Conservation (phyloP, 106 monocot species). For the Acorus calamus region DNA sequence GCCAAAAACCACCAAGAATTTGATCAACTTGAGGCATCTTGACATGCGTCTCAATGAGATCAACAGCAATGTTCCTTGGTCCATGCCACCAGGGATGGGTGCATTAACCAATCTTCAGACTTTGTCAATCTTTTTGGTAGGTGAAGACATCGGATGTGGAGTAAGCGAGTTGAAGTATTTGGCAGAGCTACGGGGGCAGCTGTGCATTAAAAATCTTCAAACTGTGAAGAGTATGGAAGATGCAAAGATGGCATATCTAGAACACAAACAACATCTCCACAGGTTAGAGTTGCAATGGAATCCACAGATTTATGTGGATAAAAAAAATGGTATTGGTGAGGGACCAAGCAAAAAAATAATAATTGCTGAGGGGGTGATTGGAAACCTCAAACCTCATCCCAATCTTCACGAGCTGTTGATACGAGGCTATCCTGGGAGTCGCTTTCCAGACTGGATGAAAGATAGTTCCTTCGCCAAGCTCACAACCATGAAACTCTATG, state of each 20-base stretch:
- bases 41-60: neutral
- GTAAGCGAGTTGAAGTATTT: conserved; percentile 13
- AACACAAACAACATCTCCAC: conserved; percentile 3
- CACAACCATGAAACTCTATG: conserved; percentile 7
- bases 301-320: neutral
- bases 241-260: conserved; percentile 5
- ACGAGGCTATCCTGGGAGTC: conserved; percentile 13
- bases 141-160: conserved; percentile 1
- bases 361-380: conserved; percentile 1
- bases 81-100: conserved; percentile 8
- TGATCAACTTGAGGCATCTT: conserved; percentile 22
- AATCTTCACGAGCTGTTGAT: conserved; percentile 17
- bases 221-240: conserved; percentile 4
- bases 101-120: conserved; percentile 11
- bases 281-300: conserved; percentile 5
- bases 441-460: conserved; percentile 24
- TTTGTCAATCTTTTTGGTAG: conserved; percentile 8
- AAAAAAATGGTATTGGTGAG: too few species aligned
- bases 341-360: too few species aligned
- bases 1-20: conserved; percentile 2
- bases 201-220: conserved; percentile 8
- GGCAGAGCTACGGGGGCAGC: conserved; percentile 8
- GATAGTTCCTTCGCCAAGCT: conserved; percentile 18
- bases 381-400: conserved; percentile 9
- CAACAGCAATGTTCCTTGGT: too few species aligned